These are phyloP conservation scores for Populus tremula DNA, from an alignment of 345 rosid species.

Conservation along the genomic window DNA sequence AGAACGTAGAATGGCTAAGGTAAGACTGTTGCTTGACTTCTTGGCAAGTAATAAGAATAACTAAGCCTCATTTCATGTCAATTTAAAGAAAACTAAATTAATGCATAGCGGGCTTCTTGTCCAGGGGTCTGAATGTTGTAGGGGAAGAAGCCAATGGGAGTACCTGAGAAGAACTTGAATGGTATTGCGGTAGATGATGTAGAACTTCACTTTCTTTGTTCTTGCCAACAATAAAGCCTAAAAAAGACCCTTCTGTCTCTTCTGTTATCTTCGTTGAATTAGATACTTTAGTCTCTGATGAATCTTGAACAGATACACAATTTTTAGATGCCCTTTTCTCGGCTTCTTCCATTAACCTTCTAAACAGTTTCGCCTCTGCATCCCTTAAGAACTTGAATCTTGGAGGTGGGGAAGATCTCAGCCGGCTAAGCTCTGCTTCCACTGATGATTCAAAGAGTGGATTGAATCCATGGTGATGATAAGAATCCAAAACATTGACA, in stretches of 20 bases:
- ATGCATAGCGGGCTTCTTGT: slow-evolving; percentile 31
- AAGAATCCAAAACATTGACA: slow-evolving; percentile 37
- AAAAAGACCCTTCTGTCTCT: slow-evolving; percentile 46
- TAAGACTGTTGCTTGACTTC: not conserved
- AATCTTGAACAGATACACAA: slow-evolving; percentile 26
- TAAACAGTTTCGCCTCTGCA: slow-evolving; percentile 79
- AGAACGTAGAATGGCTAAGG: no score
- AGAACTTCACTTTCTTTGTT: slow-evolving; percentile 37
- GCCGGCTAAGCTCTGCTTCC: slow-evolving; percentile 50
- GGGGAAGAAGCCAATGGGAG: slow-evolving; percentile 62
- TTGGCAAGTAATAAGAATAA: slow-evolving; percentile 18
- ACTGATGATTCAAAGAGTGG: slow-evolving; percentile 74
- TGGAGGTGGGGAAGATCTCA: slow-evolving; percentile 80
- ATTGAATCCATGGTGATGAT: slow-evolving; percentile 60
- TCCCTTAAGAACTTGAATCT: slow-evolving; percentile 92
- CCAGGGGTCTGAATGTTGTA: slow-evolving; percentile 43
- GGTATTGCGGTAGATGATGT: slow-evolving; percentile 34
- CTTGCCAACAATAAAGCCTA: slow-evolving; percentile 50
- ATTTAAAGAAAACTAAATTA: slow-evolving; percentile 20
- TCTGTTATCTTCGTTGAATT: slow-evolving; percentile 7
- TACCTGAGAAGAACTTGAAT: slow-evolving; percentile 58
- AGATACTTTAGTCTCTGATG: slow-evolving; percentile 18
- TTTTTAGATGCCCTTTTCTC: slow-evolving; percentile 32
- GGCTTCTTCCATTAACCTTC: slow-evolving; percentile 58
- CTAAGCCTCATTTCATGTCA: slow-evolving; percentile 3